Conservation (phyloP, 352 stramenopile species). For the Pythium aphanidermatum region DNA sequence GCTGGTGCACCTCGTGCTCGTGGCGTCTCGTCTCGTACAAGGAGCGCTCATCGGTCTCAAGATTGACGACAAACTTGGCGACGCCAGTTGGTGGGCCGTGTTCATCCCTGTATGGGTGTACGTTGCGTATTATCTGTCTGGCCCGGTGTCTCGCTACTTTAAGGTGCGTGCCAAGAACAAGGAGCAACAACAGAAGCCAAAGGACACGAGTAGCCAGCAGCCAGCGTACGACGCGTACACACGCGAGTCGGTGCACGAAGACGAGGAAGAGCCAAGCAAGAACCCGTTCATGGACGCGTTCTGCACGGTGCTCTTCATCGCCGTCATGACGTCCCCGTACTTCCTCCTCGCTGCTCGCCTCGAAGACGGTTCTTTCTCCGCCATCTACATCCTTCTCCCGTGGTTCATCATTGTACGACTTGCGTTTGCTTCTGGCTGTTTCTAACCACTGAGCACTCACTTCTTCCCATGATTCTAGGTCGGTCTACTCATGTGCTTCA, state of each 20-base stretch:
- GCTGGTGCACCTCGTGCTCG: conserved; percentile 35
- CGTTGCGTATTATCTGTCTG: conserved; percentile 48
- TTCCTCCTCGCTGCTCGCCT: conserved; percentile 75
- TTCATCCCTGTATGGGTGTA: conserved; percentile 81
- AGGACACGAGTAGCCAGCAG: conserved; percentile 25
- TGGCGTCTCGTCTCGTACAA: conserved; percentile 49
- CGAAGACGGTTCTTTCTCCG: conserved; percentile 64
- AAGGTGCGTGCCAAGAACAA: conserved; percentile 35
- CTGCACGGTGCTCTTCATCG: conserved; percentile 35
- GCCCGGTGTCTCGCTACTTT: conserved; percentile 50
- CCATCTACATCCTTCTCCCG: conserved; percentile 73
- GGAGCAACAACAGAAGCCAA: conserved; percentile 23
- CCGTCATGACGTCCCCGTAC: conserved; percentile 59
- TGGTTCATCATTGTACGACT: conserved; percentile 73
- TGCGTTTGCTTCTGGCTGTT: background rate
- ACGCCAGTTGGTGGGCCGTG: conserved; percentile 71
- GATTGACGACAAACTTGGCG: conserved; percentile 45
- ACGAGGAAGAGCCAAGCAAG: conserved; percentile 58
- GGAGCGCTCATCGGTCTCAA: conserved; percentile 62
- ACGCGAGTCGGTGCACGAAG: conserved; percentile 56
- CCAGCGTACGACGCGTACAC: conserved; percentile 67
- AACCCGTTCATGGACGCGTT: conserved; percentile 47
- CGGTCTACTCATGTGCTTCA: conserved; percentile 67
- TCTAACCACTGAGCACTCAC: background rate
- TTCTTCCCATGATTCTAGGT: conserved; percentile 26